Base-by-base conservation (phyloP, 306 rosid species). In the Glycine latifolia region DNA sequence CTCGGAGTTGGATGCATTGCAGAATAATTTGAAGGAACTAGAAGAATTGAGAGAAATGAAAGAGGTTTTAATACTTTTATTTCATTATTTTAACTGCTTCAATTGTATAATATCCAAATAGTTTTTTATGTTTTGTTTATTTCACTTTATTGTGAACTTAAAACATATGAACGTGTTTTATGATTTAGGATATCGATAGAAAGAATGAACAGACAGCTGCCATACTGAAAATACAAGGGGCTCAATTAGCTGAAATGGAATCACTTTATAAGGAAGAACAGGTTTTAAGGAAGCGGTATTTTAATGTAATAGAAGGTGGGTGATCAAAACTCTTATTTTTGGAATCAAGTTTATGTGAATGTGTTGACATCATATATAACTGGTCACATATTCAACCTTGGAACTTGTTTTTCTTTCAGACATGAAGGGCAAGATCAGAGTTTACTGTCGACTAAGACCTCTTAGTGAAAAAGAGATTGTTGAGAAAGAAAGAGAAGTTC, bases 351-450 rank as follows among this genome's bases (percentile, higher is more conserved):
- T 12, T 20, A 60, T 39, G 52, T 49, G 26, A 47, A 11, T 17
- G 43, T 46, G 61, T 69, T 39, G 26, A 67, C 46, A 55, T 81
- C 33, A 12, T 43, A 59, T 66, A 35, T 69, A 6, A 44, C 12
- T 71, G 50, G 9, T 79, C 37, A 50, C n/a, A 20, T 70, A 43
- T 39, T 39, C n/a, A 67, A 44, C 83, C n/a, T 35, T 47, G 44
- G 53, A 58, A 66, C 20, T 85, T 83, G 55, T 41, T 65, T 79
- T 17, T 54, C 9, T 85, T 79, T 81, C 88, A 95, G 99, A 95
- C 75, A 95, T 95, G 99, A 95, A 95, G 89, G 99, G 99, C 71
- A 95, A 95, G 90, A 93, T 95, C n/a, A 84, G 99, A 89, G 99
- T 95, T 83, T 95, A 83, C 56, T 92, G 99, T 75, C 92, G 99